These are phyloP conservation scores for Leptographium galeiforme DNA, from an alignment of 2,329 filamentous ascomycete species.

Conservation along the genomic window DNA sequence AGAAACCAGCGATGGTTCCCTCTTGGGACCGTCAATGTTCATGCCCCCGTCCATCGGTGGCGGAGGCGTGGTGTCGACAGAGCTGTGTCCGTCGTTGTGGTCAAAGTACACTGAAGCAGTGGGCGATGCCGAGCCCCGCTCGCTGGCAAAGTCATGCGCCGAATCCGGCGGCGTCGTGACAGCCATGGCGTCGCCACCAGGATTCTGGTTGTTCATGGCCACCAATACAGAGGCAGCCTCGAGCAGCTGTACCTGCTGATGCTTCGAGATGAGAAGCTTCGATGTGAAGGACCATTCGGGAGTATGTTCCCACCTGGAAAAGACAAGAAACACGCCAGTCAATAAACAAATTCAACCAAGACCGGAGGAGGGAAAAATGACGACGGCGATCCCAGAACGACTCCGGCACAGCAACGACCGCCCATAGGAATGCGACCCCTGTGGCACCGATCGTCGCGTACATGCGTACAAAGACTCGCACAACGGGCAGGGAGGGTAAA, in stretches of 20 bases:
- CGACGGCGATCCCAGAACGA: background rate
- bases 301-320: constrained; percentile 91
- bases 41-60: constrained; percentile 50
- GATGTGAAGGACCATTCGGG: constrained; percentile 96
- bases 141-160: constrained; percentile 57
- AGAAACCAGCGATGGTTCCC: constrained; percentile 27
- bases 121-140: constrained; percentile 71
- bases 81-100: constrained; percentile 64
- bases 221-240: constrained; percentile 95
- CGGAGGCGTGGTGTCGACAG: constrained; percentile 83
- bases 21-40: constrained; percentile 30
- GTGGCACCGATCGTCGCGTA: constrained; percentile 16
- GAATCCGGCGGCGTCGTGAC: constrained; percentile 51
- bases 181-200: constrained; percentile 23
- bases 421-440: background rate
- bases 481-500: constrained; percentile 23
- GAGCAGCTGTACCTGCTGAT: constrained; percentile 94
- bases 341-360: constrained; percentile 15
- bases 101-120: constrained; percentile 72
- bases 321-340: constrained; percentile 20
- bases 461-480: constrained; percentile 8
- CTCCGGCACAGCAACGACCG: background rate
- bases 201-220: constrained; percentile 54
- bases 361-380: background rate
- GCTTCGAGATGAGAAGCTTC: constrained; percentile 96